A percentile compares a stretch with the other conserved stretches of the same genome.
These are phyloP conservation scores for Cladorrhinum samala DNA, from an alignment of 495 filamentous ascomycete species.

Conservation along the genomic window DNA sequence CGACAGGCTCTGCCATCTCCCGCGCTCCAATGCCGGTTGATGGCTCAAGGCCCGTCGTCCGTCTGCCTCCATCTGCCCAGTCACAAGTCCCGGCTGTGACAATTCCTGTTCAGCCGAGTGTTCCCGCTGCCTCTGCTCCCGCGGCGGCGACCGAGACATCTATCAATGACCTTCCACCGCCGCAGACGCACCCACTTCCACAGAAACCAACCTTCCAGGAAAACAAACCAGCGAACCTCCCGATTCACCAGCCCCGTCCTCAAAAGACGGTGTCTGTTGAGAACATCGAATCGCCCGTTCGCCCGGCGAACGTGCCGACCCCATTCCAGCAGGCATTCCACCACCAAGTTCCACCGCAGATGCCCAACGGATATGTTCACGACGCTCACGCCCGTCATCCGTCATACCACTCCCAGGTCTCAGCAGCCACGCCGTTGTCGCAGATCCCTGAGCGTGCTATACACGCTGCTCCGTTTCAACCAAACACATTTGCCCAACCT, in stretches of 20 bases:
- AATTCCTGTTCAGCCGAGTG: conserved; percentile 27
- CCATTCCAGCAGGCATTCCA: conserved; percentile 84
- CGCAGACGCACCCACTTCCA: conserved; percentile 54
- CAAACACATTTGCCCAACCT: conserved; percentile 57
- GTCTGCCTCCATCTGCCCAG: conserved; percentile 72
- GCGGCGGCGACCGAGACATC: conserved; percentile 26
- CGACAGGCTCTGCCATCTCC: conserved; percentile 69
- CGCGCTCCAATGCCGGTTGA: conserved; percentile 57
- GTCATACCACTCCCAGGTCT: conserved; percentile 71
- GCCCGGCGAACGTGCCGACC: conserved; percentile 53
- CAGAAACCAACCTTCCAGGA: conserved; percentile 74
- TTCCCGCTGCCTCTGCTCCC: conserved; percentile 16
- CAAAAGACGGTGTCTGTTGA: conserved; percentile 93
- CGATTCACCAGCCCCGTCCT: conserved; percentile 93
- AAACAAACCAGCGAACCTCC: conserved; percentile 65
- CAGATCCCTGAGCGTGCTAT: conserved; percentile 93
- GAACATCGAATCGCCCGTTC: conserved; percentile 83
- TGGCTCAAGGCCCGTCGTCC: conserved; percentile 68
- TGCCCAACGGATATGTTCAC: conserved; percentile 50
- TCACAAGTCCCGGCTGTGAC: neutral
- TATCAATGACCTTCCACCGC: conserved; percentile 46
- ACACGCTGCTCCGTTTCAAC: conserved; percentile 89
- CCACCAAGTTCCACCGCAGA: conserved; percentile 75
- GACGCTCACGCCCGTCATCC: conserved; percentile 61
- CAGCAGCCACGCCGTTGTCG: conserved; percentile 79